phyloP scores from a whole-genome alignment of 2,329 filamentous ascomycete genomes.

The Coniochaeta pulveracea region DNA sequence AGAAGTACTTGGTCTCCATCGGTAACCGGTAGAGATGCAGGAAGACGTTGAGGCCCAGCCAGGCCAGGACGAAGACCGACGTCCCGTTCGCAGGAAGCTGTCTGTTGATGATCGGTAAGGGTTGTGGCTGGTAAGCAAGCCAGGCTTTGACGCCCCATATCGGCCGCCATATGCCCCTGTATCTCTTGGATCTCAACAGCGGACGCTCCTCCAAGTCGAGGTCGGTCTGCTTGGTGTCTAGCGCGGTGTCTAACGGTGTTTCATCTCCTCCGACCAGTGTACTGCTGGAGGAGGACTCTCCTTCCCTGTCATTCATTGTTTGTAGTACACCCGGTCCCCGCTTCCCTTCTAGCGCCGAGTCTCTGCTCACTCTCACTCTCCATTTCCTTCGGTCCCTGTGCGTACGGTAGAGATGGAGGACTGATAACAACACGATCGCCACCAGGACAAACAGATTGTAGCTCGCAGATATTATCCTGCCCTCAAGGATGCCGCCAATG shows the following conservation, averaged over 20 bases:
- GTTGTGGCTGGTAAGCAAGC: constrained; percentile 45
- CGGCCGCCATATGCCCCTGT: not conserved
- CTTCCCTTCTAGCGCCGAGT: constrained; percentile 2
- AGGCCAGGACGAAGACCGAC: constrained; percentile 36
- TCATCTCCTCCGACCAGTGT: constrained; percentile 14
- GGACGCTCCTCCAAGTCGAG: constrained; percentile 23
- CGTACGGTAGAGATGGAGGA: constrained; percentile 15
- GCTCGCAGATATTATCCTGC: constrained; percentile 18
- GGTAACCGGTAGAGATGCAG: constrained; percentile 43
- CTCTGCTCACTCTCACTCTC: constrained; percentile 11
- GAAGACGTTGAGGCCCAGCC: constrained; percentile 44
- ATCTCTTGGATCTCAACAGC: constrained; percentile 7
- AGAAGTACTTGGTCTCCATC: constrained; percentile 34
- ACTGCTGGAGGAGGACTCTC: constrained; percentile 22
- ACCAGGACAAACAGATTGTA: constrained; percentile 23
- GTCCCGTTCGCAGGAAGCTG: constrained; percentile 44
- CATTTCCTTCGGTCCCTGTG: constrained; percentile 13
- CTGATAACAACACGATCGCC: constrained; percentile 16
- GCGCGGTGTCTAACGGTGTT: constrained; percentile 13
- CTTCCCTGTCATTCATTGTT: constrained; percentile 7
- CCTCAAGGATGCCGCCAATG: constrained; percentile 19
- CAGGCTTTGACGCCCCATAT: constrained; percentile 9
- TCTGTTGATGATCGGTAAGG: constrained; percentile 45
- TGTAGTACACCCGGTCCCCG: not conserved
- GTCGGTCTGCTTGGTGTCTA: constrained; percentile 15